Base-by-base conservation (phyloP, 495 filamentous ascomycete species). In the Coniosporium apollinis region DNA sequence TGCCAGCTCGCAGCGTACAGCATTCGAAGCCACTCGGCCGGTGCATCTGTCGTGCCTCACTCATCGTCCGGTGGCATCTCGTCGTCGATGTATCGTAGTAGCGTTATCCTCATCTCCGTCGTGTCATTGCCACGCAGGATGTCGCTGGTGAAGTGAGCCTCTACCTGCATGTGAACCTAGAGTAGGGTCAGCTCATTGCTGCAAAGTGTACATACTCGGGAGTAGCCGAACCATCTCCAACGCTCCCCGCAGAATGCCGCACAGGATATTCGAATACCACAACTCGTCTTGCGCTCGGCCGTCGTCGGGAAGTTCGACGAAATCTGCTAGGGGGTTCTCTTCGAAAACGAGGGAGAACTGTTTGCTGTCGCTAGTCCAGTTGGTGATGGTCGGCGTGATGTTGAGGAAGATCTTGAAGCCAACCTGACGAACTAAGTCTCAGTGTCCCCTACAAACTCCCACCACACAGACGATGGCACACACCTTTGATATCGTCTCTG, bases 391-490 rank as follows among this genome's bases (percentile, higher is more conserved):
- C 3, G 89, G 89, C n/a, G 85, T 85, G 46, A 94, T 82, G 47
- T 97, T 97, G 37, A 97, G 72, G 56, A 97, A 97, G 39, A 96
- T 91, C 65, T 96, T 96, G 61, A 97, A 97, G 37, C 89, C 89
- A 42, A 94, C 77, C 86, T 94, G 46, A 18, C 7, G 17, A 22
- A 7, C 17, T n/a, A n/a, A n/a, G n/a, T n/a, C n/a, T n/a, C n/a
- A n/a, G n/a, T n/a, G n/a, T n/a, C n/a, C n/a, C n/a, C n/a, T n/a
- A n/a, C n/a, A n/a, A n/a, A n/a, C n/a, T n/a, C n/a, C n/a, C n/a
- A n/a, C n/a, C n/a, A n/a, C n/a, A n/a, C n/a, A n/a, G n/a, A 18
- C 36, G 4, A 19, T 16, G 5, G 14, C 7, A 45, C 59, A 18
- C 55, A 91, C 89, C 72, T 91, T 94, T 0, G 86, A 72, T 43